These are phyloP conservation scores for Coemansia sp. DNA, from an alignment of 192 early-diverging fungal genomes.

Conservation along the genomic window DNA sequence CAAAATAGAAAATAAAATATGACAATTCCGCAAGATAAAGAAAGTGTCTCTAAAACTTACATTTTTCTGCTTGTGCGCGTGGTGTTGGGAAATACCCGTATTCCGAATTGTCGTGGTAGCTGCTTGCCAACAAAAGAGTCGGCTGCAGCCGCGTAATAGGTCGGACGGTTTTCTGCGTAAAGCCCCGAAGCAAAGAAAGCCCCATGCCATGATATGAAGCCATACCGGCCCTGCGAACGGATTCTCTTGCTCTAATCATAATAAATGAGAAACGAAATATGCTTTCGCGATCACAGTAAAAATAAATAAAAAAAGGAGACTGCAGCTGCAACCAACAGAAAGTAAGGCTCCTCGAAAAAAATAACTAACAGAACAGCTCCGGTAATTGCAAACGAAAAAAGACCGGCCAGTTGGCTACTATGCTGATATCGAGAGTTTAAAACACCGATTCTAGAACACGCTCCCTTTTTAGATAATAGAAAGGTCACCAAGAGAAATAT, in stretches of 20 bases:
- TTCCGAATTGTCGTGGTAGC: conserved; percentile 44
- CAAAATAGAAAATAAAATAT: neutral
- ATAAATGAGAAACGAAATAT: neutral
- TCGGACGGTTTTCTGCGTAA: conserved; percentile 11
- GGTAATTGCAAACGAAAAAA: too few relatives aligned
- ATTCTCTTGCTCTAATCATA: conserved; percentile 19
- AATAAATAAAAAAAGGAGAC: too few relatives aligned
- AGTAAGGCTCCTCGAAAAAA: too few relatives aligned
- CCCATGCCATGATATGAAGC: neutral
- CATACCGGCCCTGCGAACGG: conserved; percentile 21
- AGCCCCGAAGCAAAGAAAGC: neutral
- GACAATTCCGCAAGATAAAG: neutral
- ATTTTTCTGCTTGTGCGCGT: conserved; percentile 15
- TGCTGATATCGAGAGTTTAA: neutral
- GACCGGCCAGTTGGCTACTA: neutral
- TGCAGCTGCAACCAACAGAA: too few relatives aligned
- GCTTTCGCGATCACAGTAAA: too few relatives aligned
- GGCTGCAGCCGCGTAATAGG: conserved; percentile 14
- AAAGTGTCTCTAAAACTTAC: conserved; percentile 30
- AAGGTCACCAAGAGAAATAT: neutral
- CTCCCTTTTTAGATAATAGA: neutral
- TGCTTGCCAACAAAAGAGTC: conserved; percentile 13
- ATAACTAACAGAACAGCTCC: too few relatives aligned
- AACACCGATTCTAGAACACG: neutral
- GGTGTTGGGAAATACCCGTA: conserved; percentile 37